These are phyloP conservation scores for Sugiyamaella japonica DNA, from an alignment of 1,139 yeast genomes.

Conservation along the genomic window DNA sequence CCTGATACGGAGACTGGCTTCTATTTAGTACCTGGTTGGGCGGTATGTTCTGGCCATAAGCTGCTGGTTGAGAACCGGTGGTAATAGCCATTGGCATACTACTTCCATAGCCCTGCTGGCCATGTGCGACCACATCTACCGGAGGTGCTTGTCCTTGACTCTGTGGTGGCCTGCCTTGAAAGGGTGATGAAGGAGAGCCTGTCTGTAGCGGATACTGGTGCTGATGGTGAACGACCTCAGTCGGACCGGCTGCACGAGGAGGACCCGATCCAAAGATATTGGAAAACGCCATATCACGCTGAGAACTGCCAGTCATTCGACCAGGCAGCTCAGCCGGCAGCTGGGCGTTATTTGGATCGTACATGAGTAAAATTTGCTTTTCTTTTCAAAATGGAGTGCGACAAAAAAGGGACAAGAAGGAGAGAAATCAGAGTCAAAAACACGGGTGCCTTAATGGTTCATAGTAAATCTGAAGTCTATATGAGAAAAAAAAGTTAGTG, in stretches of 20 bases:
- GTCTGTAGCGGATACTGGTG: not conserved
- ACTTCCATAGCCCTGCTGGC: not conserved
- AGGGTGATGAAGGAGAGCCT: not conserved
- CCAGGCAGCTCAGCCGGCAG: not conserved
- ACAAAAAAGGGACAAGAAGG: not conserved
- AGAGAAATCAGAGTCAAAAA: not conserved
- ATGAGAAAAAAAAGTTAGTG: not conserved
- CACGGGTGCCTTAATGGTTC: conserved; percentile 11
- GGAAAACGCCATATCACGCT: conserved; percentile 40
- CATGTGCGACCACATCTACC: not conserved
- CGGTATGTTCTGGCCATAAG: conserved; percentile 2
- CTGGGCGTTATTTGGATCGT: conserved; percentile 14
- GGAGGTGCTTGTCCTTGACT: not conserved
- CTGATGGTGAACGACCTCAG: not conserved
- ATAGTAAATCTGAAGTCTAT: conserved; percentile 8
- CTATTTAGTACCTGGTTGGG: conserved; percentile 5
- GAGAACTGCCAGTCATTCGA: conserved; percentile 18
- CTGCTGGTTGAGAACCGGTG: conserved; percentile 1
- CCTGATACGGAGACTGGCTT: conserved; percentile 6
- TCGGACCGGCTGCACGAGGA: conserved; percentile 25
- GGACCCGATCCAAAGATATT: conserved; percentile 43
- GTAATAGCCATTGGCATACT: conserved; percentile 1
- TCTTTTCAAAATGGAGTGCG: no score
- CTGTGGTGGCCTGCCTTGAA: not conserved
- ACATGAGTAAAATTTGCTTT: conserved; percentile 1